A percentile compares a stretch with the other conserved stretches of the same genome.
Conservation (phyloP, 1,139 yeast species). For the Pichia inconspicua region DNA sequence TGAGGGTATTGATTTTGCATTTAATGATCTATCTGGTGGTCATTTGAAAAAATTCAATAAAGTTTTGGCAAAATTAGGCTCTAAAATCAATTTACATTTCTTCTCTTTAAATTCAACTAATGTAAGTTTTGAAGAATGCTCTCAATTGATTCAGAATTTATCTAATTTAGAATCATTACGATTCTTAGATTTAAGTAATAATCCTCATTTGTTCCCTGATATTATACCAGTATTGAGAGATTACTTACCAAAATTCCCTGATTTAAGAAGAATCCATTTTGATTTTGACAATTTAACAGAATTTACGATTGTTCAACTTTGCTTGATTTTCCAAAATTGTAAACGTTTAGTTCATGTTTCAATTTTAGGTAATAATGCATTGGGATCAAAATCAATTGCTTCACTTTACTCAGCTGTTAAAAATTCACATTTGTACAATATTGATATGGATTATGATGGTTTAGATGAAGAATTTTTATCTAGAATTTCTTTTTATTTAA, state of each 20-base stretch:
- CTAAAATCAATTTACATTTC: constrained; percentile 37
- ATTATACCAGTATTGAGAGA: constrained; percentile 54
- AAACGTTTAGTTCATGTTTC: constrained; percentile 69
- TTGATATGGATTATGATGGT: constrained; percentile 70
- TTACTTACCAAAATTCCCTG: constrained; percentile 57
- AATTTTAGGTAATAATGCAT: constrained; percentile 52
- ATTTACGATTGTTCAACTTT: constrained; percentile 56
- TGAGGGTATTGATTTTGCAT: constrained; percentile 80
- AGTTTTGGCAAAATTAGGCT: constrained; percentile 34
- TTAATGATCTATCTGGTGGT: constrained; percentile 59
- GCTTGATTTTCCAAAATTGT: constrained; percentile 65
- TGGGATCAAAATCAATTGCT: constrained; percentile 54
- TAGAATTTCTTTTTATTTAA: constrained; percentile 70
- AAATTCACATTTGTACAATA: constrained; percentile 58
- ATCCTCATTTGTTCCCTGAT: constrained; percentile 68
- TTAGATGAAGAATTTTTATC: constrained; percentile 68
- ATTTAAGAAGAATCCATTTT: constrained; percentile 65
- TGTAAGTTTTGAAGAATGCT: constrained; percentile 46
- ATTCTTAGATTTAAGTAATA: constrained; percentile 69
- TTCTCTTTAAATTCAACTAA: constrained; percentile 68
- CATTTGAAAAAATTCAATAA: constrained; percentile 35
- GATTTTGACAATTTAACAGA: constrained; percentile 63
- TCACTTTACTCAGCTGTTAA: constrained; percentile 70
- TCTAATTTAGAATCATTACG: constrained; percentile 49
- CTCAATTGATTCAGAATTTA: constrained; percentile 44